A percentile compares a stretch with the other conserved stretches of the same genome.
Conservation (phyloP, 495 filamentous ascomycete species). For the Evernia prunastri region DNA sequence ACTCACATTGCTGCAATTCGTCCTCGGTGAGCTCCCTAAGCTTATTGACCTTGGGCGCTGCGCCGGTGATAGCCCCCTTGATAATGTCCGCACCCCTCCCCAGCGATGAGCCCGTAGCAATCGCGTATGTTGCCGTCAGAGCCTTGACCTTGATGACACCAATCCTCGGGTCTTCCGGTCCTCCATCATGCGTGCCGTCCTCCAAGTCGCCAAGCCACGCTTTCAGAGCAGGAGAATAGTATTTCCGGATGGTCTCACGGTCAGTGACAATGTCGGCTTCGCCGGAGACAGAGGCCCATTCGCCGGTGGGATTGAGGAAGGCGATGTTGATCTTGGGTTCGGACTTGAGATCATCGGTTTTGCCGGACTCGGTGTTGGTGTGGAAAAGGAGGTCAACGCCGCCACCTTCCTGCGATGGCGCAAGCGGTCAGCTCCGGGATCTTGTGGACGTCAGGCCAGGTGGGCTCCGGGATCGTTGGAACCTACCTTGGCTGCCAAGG, state of each 20-base stretch:
- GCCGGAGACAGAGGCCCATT: slow-evolving; percentile 79
- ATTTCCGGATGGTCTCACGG: slow-evolving; percentile 59
- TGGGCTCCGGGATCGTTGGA: neutral
- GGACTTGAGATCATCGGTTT: slow-evolving; percentile 71
- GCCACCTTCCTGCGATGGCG: slow-evolving; percentile 53
- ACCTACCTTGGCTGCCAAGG: slow-evolving; percentile 71
- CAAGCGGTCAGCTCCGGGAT: neutral
- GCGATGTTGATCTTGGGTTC: slow-evolving; percentile 72
- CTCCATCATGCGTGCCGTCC: slow-evolving; percentile 80
- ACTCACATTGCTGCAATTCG: slow-evolving; percentile 49
- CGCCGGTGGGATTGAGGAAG: slow-evolving; percentile 70
- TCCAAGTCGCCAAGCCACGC: slow-evolving; percentile 89
- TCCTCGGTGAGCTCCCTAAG: slow-evolving; percentile 66
- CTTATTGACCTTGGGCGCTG: slow-evolving; percentile 66
- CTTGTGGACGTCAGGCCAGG: neutral
- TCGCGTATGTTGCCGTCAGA: slow-evolving; percentile 42
- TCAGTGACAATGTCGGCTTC: slow-evolving; percentile 61
- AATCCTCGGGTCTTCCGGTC: slow-evolving; percentile 74
- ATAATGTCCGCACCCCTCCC: slow-evolving; percentile 62
- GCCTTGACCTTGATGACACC: slow-evolving; percentile 45
- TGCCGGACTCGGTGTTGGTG: slow-evolving; percentile 88
- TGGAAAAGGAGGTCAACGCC: slow-evolving; percentile 88
- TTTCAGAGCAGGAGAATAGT: slow-evolving; percentile 70
- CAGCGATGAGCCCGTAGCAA: slow-evolving; percentile 40
- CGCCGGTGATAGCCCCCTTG: slow-evolving; percentile 67